Conservation (phyloP, 2,329 filamentous ascomycete species). For the Ophiostoma quercus region DNA sequence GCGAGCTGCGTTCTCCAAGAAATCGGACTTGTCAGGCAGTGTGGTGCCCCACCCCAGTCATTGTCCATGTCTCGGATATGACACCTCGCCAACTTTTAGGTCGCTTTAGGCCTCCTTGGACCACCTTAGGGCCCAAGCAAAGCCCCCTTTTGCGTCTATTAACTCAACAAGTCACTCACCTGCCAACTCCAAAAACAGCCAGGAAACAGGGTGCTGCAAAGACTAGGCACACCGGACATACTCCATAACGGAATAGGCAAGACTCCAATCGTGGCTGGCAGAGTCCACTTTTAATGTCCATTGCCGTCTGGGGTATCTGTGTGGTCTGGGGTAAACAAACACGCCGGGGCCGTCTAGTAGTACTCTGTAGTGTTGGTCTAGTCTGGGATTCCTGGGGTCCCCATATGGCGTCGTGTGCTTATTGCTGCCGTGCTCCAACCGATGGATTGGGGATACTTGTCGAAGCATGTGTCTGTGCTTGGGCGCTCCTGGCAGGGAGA, state of each 20-base stretch:
- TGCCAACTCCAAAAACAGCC: not conserved
- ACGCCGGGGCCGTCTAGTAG: not conserved
- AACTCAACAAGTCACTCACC: not conserved
- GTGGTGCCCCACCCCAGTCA: not conserved
- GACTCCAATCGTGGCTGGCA: not conserved
- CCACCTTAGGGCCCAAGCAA: not conserved
- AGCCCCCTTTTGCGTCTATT: not conserved
- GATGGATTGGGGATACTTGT: not conserved
- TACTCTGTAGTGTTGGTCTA: not conserved
- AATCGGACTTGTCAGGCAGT: not conserved
- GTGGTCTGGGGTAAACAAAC: slow-evolving; percentile 6
- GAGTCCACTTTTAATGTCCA: not conserved
- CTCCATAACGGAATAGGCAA: not conserved
- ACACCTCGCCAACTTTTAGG: slow-evolving; percentile 1
- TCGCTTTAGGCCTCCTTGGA: not conserved
- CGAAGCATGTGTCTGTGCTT: not conserved
- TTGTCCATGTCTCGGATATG: not conserved
- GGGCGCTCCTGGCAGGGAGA: not conserved
- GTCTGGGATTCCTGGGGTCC: not conserved
- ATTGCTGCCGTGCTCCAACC: not conserved
- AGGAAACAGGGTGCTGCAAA: not conserved
- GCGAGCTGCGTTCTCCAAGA: not conserved
- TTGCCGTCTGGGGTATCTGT: not conserved
- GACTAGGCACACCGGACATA: slow-evolving; percentile 2
- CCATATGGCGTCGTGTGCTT: not conserved